Evolutionary conservation across 140 eudicot species (phyloP).

Genomic region (Oenanthe javanica): DNA sequence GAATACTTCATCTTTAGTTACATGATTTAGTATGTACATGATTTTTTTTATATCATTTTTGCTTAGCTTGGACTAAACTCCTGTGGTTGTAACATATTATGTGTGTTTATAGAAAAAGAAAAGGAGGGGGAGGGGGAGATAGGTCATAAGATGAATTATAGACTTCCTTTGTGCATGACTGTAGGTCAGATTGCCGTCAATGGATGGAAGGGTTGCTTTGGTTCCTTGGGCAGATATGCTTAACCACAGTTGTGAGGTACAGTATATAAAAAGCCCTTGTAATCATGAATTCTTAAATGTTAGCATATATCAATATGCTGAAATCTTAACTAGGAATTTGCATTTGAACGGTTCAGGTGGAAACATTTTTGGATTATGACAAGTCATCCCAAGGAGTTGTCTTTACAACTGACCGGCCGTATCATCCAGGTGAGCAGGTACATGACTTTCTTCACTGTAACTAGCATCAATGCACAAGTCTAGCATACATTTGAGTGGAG

Average conservation of each 20-base stretch:
- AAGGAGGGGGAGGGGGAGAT: too few relatives aligned
- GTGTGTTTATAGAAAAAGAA: neutral
- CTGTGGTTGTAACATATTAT: neutral
- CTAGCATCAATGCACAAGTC: neutral
- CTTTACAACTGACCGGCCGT: slow-evolving; percentile 80
- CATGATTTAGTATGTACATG: neutral
- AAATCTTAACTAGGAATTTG: neutral
- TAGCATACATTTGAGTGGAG: neutral
- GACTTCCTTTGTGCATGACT: slow-evolving; percentile 11
- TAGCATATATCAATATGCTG: neutral
- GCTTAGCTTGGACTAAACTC: neutral
- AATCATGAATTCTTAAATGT: neutral
- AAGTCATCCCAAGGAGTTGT: slow-evolving; percentile 85
- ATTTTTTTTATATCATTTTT: neutral
- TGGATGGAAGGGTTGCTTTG: slow-evolving; percentile 87
- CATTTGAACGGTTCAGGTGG: slow-evolving; percentile 45
- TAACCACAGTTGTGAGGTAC: slow-evolving; percentile 85
- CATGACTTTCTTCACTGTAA: slow-evolving; percentile 4
- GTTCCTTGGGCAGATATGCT: slow-evolving; percentile 99
- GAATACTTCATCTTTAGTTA: neutral
- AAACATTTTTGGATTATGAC: slow-evolving; percentile 87
- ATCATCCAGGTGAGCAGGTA: slow-evolving; percentile 99
- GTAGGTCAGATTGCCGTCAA: slow-evolving; percentile 83
- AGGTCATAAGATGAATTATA: neutral
- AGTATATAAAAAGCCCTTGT: slow-evolving; percentile 11